Evolutionary conservation across 1,284 basidiomycete species (phyloP).

Genomic region (Leucoagaricus sp.): DNA sequence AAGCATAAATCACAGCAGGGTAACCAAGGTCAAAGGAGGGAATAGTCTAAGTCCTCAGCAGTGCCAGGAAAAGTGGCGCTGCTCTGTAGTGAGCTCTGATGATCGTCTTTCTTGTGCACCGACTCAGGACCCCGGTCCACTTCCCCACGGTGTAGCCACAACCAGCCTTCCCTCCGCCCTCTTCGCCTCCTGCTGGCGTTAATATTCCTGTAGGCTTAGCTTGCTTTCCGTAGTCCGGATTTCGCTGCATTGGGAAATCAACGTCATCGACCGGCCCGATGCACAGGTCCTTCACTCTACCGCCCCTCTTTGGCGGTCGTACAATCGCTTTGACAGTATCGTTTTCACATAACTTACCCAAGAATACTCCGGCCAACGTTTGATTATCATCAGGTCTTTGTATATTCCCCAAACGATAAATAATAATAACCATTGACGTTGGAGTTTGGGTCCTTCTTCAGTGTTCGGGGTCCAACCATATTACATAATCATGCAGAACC

Average conservation of each 20-base stretch:
- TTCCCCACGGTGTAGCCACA: slow-evolving; percentile 16
- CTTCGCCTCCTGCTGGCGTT: not conserved
- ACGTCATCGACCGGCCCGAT: no score
- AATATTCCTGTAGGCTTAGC: not conserved
- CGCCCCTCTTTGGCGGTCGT: no score
- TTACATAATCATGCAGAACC: slow-evolving; percentile 28
- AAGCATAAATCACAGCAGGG: slow-evolving; percentile 45
- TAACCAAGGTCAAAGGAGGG: slow-evolving; percentile 2
- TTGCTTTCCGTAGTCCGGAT: no score
- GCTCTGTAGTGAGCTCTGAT: slow-evolving; percentile 5
- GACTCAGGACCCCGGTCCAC: slow-evolving; percentile 17
- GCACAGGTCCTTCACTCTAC: no score
- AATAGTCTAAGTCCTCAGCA: slow-evolving; percentile 4
- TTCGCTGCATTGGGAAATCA: no score
- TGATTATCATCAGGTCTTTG: not conserved
- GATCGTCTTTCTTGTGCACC: not conserved
- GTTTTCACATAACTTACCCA: no score
- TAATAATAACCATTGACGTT: no score
- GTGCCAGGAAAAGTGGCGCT: slow-evolving; percentile 1
- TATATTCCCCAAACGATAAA: not conserved
- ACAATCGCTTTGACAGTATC: no score
- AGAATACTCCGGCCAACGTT: no score
- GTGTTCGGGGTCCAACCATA: slow-evolving; percentile 8
- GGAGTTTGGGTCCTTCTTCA: not conserved
- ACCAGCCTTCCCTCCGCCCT: not conserved